Base-by-base conservation (phyloP, 1,284 basidiomycete species). In the Cryptococcus jaspeensis region DNA sequence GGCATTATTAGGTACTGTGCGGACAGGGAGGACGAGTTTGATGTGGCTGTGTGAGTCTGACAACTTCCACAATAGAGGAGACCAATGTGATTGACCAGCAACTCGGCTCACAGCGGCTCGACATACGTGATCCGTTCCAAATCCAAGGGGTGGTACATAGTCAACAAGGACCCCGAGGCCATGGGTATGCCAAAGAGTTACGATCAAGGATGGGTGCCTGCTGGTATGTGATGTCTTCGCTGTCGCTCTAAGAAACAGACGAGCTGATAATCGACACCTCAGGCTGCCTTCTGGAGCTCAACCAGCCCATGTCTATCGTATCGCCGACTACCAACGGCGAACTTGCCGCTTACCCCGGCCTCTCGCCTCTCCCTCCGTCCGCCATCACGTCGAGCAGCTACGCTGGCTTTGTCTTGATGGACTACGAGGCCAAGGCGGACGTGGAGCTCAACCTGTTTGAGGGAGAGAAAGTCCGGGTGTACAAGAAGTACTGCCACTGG, bases 401-500 rank as follows among this genome's bases (percentile, higher is more conserved):
- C 80, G 90, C 92, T 5, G 94, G 92, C 22, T 81, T 94, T 59
- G 91, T 92, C 5, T 80, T 99, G 64, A 97, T 95, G 91, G 91
- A 96, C 66, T 98, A 96, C 77, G 84, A 85, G 74, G 88, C 89
- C 75, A 90, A 90, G 68, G 90, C 90, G 9, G 88, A 90, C 7
- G 92, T 94, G 66, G 92, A 96, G 75, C 79, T 97, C 62, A 85
- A 88, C 63, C 78, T 98, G 41, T 82, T 82, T 53, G 94, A 93
- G 73, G 92, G 92, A 64, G 91, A 96, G 71, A 80, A 84, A 18
- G 72, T 99, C 59, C 82, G 92, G 59, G 94, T 99, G 46, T 97
- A 97, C 80, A 99, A 97, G 81, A 85, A 90, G 67, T 98, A 97
- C 76, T 96, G 96, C 65, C 91, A 95, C 79, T 96, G 93, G 92